phyloP scores from a whole-genome alignment of 768 basidiomycete genomes.

The Hirschioporus abietinus region DNA sequence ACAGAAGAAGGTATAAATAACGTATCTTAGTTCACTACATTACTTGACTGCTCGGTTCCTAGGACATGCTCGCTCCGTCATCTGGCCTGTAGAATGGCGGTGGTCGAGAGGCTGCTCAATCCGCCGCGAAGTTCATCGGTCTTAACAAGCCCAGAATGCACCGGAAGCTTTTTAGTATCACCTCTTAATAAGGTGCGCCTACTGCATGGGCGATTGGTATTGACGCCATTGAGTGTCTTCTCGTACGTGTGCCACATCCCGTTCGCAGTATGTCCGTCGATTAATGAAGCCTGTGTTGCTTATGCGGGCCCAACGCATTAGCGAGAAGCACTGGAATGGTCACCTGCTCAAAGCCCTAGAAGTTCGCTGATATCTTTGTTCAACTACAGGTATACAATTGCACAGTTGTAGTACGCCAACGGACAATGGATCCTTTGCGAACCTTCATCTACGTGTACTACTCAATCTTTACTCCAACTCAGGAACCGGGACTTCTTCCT shows the following conservation, averaged over 20 bases:
- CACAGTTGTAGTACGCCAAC: not conserved
- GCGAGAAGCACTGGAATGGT: not conserved
- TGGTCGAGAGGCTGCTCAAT: too few relatives aligned
- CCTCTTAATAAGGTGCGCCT: not conserved
- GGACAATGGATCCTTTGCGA: not conserved
- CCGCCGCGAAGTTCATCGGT: too few relatives aligned
- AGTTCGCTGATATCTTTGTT: not conserved
- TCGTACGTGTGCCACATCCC: not conserved
- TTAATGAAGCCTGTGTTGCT: not conserved
- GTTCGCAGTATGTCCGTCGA: not conserved
- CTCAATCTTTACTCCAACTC: not conserved
- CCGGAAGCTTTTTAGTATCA: not conserved
- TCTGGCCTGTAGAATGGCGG: too few relatives aligned
- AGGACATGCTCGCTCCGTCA: too few relatives aligned
- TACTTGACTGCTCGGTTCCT: too few relatives aligned
- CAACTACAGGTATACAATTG: not conserved
- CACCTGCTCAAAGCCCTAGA: not conserved
- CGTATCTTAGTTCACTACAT: too few relatives aligned
- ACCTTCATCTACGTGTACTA: not conserved
- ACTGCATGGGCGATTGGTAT: not conserved
- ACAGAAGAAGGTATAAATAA: too few relatives aligned
- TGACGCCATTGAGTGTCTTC: too few relatives aligned
- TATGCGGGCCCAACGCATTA: not conserved
- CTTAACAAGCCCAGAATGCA: not conserved
- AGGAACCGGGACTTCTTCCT: slow-evolving; percentile 31